These are phyloP conservation scores for Sclerotinia subarctica DNA, from an alignment of 2,329 filamentous ascomycete genomes.

Conservation along the genomic window DNA sequence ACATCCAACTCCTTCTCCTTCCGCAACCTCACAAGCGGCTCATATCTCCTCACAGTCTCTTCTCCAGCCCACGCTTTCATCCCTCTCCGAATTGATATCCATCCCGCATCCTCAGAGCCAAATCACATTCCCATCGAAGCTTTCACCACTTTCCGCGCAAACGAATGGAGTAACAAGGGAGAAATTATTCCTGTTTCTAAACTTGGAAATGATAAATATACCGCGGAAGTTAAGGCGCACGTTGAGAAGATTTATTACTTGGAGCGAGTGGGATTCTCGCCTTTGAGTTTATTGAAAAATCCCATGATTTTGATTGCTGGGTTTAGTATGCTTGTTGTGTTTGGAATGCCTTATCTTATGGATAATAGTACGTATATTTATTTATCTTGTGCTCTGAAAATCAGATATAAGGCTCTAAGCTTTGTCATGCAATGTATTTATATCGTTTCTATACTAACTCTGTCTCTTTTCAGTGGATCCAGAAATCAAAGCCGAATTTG, in stretches of 20 bases:
- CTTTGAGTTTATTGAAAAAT: slow-evolving; percentile 82
- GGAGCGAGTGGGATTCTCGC: slow-evolving; percentile 69
- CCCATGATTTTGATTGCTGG: slow-evolving; percentile 95
- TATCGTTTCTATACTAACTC: slow-evolving; percentile 20
- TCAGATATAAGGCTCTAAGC: not conserved
- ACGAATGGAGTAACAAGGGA: slow-evolving; percentile 86
- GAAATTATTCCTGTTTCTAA: slow-evolving; percentile 49
- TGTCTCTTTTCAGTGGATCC: slow-evolving; percentile 72
- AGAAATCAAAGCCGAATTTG: slow-evolving; percentile 90
- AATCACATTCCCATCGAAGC: slow-evolving; percentile 49
- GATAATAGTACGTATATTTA: slow-evolving; percentile 74
- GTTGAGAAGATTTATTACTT: slow-evolving; percentile 69
- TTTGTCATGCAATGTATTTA: not conserved
- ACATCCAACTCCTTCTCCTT: slow-evolving; percentile 72
- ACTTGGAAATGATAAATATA: slow-evolving; percentile 19
- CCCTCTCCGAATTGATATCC: slow-evolving; percentile 76
- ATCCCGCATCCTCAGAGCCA: slow-evolving; percentile 34
- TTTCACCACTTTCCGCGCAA: slow-evolving; percentile 84
- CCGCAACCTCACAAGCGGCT: slow-evolving; percentile 64
- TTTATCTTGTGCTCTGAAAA: not conserved
- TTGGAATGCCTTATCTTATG: slow-evolving; percentile 92
- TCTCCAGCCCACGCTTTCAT: slow-evolving; percentile 71
- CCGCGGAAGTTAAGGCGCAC: slow-evolving; percentile 16
- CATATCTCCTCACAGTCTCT: slow-evolving; percentile 80
- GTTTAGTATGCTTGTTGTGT: slow-evolving; percentile 75